Base-by-base conservation (phyloP, 2,329 filamentous ascomycete genomes). In the Dactylellina sp. region DNA sequence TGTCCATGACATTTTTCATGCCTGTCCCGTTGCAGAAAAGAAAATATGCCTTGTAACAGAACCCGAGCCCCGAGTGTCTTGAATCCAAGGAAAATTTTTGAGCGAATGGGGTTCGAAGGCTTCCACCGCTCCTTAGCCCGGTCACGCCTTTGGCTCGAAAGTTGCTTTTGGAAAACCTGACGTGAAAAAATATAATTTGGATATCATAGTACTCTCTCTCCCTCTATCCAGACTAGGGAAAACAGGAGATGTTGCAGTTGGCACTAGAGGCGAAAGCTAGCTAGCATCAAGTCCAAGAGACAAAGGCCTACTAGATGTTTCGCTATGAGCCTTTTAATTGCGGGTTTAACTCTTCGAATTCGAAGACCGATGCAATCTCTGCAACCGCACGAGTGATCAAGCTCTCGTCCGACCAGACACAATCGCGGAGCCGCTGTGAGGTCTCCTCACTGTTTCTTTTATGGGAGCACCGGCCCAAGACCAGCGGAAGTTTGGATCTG, bases 401-500 rank as follows among this genome's bases (percentile, higher is more conserved):
- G 25, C 50, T 55, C 35, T 55, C 20, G 50, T 55, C 50, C 46
- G 44, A 39, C 46, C 16, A 20, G 32, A 53, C 53, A 59, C 46
- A 47, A 47, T 71, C 35, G n/a, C 7, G 50, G 20, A 28, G 35
- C 39, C 14, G 42, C 37, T 47, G 49, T 55, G 60, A 24, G 39
- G 42, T 57, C 55, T 40, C 44, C 61, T n/a, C 61, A 59, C 57
- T 60, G 35, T 49, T 9, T 44, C 9, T 39, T 68, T 25, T 53
- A 28, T 40, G 44, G 52, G 32, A 39, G 52, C 60, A 60, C 63
- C 47, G 39, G 49, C 60, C 68, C 55, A 66, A 62, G 56, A 7
- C 39, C 40, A 74, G 40, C 70, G 70, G 70, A 74, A 60, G 39
- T 65, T 74, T 74, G 63, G 70, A 74, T 74, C 70, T 74, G 61